These are phyloP conservation scores for Trichosporon ovoides DNA, from an alignment of 1,284 basidiomycete species.

Conservation along the genomic window DNA sequence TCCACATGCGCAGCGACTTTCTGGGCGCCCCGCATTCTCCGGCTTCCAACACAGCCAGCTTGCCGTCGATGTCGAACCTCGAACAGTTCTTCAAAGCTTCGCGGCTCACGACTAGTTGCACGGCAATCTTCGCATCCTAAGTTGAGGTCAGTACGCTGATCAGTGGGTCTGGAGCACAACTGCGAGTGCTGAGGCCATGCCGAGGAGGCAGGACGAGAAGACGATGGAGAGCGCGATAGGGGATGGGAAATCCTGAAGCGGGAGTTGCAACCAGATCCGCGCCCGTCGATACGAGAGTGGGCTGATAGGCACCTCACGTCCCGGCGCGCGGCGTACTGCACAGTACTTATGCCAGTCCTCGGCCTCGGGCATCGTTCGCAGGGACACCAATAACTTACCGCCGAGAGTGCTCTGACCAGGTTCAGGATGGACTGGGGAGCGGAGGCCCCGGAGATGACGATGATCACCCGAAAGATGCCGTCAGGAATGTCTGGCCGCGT, in stretches of 20 bases:
- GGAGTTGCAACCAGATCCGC: no score
- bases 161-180: not conserved
- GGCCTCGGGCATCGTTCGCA: not conserved
- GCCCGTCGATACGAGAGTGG: not conserved
- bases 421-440: not conserved
- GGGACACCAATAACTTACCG: not conserved
- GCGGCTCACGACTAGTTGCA: not conserved
- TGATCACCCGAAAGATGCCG: not conserved
- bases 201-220: no score
- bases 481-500: not conserved
- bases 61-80: not conserved
- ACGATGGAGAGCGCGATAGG: no score
- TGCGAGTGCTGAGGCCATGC: no score
- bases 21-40: not conserved
- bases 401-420: not conserved
- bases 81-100: not conserved
- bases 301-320: not conserved
- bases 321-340: no score
- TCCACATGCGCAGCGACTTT: not conserved
- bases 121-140: not conserved
- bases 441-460: not conserved
- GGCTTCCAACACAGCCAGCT: not conserved
- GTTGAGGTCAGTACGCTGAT: not conserved
- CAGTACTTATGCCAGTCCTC: not conserved
- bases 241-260: no score